Evolutionary conservation across 805 yeast species (phyloP), one percentile per base, ranked within the genome.

Genomic region (Lachancea quebecensis): DNA sequence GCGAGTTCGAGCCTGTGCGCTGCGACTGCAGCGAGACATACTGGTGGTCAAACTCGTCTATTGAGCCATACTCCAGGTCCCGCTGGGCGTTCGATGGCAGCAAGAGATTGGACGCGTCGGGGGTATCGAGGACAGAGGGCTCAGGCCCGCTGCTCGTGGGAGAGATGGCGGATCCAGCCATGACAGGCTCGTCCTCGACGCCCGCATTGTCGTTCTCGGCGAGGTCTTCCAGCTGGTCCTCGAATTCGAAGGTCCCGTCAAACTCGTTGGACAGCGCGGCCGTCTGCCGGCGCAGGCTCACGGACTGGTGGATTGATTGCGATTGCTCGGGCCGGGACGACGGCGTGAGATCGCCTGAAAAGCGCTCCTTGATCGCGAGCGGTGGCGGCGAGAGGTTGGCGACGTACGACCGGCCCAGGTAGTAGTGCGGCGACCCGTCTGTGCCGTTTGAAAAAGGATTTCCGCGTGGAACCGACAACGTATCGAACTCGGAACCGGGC

Each of bases 241-340:
- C 44, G 17, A 41, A 35, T 16, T 35, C 39, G n/a, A 39, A 35
- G 18, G 43, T 15, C 10, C 48, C 54, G 33, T 55, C 53, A 30
- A 63, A 63, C 25, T 54, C 56, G 39, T 58, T 54, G 16, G 66
- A 57, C 10, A 65, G 49, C n/a, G 55, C 58, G 0, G 66, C 68
- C 1, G 69, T 64, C 39, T 64, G 62, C 41, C 51, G 59, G 41
- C 64, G 67, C 33, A 64, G 44, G 16, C 48, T 56, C 25, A 49
- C 49, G 1, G 67, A 45, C 34, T 52, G 57, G 43, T 62, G 62
- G 5, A 65, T 62, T 11, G 42, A 35, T 28, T 37, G 44, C n/a
- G 38, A 30, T 17, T 43, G 44, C 15, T 43, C 47, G 9, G 41
- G 34, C 17, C 35, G 12, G 38, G 36, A 36, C 18, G 46, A 25